phyloP scores from a whole-genome alignment of 2,329 filamentous ascomycete genomes.

The Fusarium incarnatum region DNA sequence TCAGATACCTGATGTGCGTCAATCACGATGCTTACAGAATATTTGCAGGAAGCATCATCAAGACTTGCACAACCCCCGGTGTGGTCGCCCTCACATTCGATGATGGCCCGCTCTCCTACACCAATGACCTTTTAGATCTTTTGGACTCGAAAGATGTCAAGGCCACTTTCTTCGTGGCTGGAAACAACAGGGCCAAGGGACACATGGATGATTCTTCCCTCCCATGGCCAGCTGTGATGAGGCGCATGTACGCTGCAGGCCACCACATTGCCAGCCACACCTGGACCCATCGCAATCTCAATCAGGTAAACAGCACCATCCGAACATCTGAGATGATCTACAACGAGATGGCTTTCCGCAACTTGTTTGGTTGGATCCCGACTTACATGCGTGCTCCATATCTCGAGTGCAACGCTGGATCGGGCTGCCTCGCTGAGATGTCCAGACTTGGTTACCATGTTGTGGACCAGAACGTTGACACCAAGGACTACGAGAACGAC shows the following conservation, averaged over 20 bases:
- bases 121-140: conserved; percentile 55
- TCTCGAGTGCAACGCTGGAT: conserved; percentile 55
- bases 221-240: conserved; percentile 53
- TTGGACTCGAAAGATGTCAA: conserved; percentile 49
- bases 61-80: conserved; percentile 50
- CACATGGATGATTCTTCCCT: conserved; percentile 54
- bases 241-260: conserved; percentile 55
- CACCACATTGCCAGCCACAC: conserved; percentile 62
- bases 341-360: conserved; percentile 59
- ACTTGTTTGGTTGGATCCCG: conserved; percentile 56
- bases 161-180: conserved; percentile 58
- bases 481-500: conserved; percentile 69
- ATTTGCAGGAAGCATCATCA: conserved; percentile 50
- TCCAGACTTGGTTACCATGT: conserved; percentile 64
- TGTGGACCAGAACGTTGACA: conserved; percentile 69
- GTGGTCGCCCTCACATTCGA: conserved; percentile 61
- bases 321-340: conserved; percentile 56
- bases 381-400: conserved; percentile 60
- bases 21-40: conserved; percentile 31
- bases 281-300: conserved; percentile 60
- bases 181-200: conserved; percentile 56
- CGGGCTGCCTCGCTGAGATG: conserved; percentile 55
- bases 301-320: conserved; percentile 49
- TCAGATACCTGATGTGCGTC: conserved; percentile 15
- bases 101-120: conserved; percentile 60